Evolutionary conservation across 2,329 filamentous ascomycete genomes (phyloP), one percentile per base, ranked within the genome.

Genomic region (Pseudogymnoascus sp.): DNA sequence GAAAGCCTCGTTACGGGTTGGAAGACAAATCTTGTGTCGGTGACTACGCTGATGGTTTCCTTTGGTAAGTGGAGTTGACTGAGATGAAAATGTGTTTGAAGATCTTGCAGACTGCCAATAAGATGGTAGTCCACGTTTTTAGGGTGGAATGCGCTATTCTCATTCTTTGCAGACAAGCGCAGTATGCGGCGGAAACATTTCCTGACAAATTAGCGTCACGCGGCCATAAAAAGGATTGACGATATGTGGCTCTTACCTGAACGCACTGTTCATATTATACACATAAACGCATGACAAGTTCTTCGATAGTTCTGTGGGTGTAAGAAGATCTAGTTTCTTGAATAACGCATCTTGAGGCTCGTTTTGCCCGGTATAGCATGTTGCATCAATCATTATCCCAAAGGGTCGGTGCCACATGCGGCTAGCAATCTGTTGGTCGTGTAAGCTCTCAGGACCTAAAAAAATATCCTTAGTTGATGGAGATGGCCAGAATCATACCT

Each of bases 221-320:
- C 49, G 25, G 49, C 28, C 8, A 33, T 18, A 60, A 3, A 38
- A 61, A 11, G 18, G 38, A 18, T 38, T 25, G 18, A 59, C 9
- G 21, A 38, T 37, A 18, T 37, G 41, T 59, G 38, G 12, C 25
- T 81, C 87, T 76, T 85, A 86, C 69, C 80, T 81, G 72, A 87
- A 88, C 9, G 85, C 82, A 69, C 83, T 88, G 68, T 89, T 89
- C 86, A 89, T 89, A 70, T 89, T 89, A 73, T 89, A 89, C 14
- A 89, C 79, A 66, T 89, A 89, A 41, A 88, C 79, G 38, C 85
- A 79, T 1, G 81, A 78, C 3, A 89, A 75, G 64, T 86, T 83
- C 60, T 78, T 79, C 1, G 81, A 79, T 49, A 89, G 72, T 67
- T 89, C 87, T 0, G 79, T 78, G 0, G 87, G 86, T 3, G 83